Conservation (phyloP, 768 basidiomycete genomes). For the Boletellus emodensis region DNA sequence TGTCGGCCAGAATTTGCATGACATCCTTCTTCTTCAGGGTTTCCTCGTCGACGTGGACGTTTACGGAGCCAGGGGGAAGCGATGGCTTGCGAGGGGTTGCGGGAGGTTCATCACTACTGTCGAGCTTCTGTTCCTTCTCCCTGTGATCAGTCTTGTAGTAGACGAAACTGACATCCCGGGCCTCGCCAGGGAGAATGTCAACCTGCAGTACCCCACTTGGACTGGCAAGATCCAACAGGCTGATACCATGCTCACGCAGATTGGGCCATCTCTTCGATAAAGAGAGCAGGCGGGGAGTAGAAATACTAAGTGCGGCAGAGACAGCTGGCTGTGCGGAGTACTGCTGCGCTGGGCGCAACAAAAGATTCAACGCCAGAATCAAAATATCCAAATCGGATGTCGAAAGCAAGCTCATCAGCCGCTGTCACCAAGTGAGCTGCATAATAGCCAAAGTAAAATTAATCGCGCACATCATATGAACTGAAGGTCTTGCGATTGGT, state of each 20-base stretch:
- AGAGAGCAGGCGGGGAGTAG: slow-evolving; percentile 73
- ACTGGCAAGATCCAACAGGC: slow-evolving; percentile 68
- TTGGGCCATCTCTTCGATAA: slow-evolving; percentile 84
- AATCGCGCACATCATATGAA: slow-evolving; percentile 87
- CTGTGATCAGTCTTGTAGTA: slow-evolving; percentile 67
- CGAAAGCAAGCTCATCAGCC: slow-evolving; percentile 81
- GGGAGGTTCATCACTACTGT: slow-evolving; percentile 41
- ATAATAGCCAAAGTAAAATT: neutral
- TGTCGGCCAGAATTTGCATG: slow-evolving; percentile 76
- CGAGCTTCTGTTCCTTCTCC: slow-evolving; percentile 46
- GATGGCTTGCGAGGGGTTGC: slow-evolving; percentile 49
- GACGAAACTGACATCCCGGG: slow-evolving; percentile 74
- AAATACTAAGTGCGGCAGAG: slow-evolving; percentile 77
- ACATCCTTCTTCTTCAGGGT: slow-evolving; percentile 56
- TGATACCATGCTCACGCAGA: slow-evolving; percentile 74
- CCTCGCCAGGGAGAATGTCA: slow-evolving; percentile 64
- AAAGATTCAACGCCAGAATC: slow-evolving; percentile 74
- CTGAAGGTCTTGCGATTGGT: slow-evolving; percentile 96
- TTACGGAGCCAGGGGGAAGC: slow-evolving; percentile 46
- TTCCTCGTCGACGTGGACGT: slow-evolving; percentile 58
- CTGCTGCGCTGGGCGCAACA: slow-evolving; percentile 92
- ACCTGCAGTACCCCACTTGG: slow-evolving; percentile 49
- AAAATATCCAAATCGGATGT: slow-evolving; percentile 89
- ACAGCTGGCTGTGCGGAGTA: slow-evolving; percentile 87
- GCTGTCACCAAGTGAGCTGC: slow-evolving; percentile 43